Evolutionary conservation across 2,329 filamentous ascomycete genomes (phyloP).

Genomic region (Clonostachys sp.): DNA sequence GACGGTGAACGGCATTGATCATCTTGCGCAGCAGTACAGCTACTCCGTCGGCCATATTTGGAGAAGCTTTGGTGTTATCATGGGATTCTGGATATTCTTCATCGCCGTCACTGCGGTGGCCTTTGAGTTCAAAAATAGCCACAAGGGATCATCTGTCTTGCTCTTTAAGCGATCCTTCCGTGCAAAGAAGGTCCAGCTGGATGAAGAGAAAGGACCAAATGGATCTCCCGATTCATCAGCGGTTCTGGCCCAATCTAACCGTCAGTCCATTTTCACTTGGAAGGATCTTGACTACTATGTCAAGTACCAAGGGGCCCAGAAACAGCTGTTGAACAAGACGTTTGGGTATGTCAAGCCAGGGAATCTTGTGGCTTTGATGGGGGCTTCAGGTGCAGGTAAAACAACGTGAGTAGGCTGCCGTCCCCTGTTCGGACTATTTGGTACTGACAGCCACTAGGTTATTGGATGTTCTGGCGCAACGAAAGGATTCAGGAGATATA

Average conservation of each 20-base stretch:
- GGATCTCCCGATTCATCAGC: background rate
- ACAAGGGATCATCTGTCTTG: background rate
- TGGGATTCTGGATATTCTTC: constrained; percentile 69
- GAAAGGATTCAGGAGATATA: constrained; percentile 58
- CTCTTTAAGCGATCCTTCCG: constrained; percentile 1
- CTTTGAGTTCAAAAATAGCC: constrained; percentile 42
- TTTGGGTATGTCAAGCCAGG: constrained; percentile 76
- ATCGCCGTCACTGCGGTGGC: constrained; percentile 62
- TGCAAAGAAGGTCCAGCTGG: constrained; percentile 25
- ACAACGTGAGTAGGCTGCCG: constrained; percentile 45
- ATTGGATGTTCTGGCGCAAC: constrained; percentile 63
- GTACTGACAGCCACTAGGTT: constrained; percentile 19
- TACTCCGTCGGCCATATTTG: constrained; percentile 53
- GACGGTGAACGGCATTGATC: constrained; percentile 45
- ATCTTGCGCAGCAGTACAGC: constrained; percentile 40
- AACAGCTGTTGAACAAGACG: constrained; percentile 56
- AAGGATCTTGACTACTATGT: constrained; percentile 67
- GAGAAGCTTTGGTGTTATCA: constrained; percentile 70
- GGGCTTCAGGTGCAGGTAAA: constrained; percentile 76
- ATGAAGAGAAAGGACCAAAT: constrained; percentile 13
- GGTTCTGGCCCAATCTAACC: constrained; percentile 26
- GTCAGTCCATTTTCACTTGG: constrained; percentile 66
- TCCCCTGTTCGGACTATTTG: background rate
- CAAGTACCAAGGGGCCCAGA: constrained; percentile 54
- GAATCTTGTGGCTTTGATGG: constrained; percentile 75